phyloP scores from a whole-genome alignment of 768 basidiomycete genomes.

The Russula sp. region DNA sequence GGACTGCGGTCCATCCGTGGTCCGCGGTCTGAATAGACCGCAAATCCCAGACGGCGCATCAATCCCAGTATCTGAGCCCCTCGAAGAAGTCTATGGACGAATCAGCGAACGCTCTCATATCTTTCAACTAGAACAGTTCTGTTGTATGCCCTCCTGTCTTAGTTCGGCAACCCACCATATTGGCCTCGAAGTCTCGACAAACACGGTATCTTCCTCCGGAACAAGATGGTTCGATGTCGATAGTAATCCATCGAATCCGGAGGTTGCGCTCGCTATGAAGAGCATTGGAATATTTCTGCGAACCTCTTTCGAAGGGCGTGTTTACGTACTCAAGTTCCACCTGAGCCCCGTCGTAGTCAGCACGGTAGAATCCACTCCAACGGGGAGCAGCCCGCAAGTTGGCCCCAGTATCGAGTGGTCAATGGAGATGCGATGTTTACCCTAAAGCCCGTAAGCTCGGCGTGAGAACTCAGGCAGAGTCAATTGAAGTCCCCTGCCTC shows the following conservation, averaged over 20 bases:
- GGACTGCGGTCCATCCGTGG: neutral
- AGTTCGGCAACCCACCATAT: constrained; percentile 91
- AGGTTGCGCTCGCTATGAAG: constrained; percentile 46
- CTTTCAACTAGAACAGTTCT: neutral
- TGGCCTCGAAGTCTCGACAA: constrained; percentile 68
- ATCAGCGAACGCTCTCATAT: neutral
- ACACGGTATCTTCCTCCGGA: constrained; percentile 54
- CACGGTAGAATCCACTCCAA: constrained; percentile 69
- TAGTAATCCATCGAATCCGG: constrained; percentile 76
- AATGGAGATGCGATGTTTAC: constrained; percentile 71
- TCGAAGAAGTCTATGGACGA: neutral
- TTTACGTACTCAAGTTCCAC: constrained; percentile 77
- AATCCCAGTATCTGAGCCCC: neutral
- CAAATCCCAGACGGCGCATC: neutral
- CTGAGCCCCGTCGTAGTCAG: constrained; percentile 78
- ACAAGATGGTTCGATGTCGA: constrained; percentile 94
- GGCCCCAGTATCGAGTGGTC: constrained; percentile 69
- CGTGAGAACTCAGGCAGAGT: neutral
- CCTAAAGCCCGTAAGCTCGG: constrained; percentile 39
- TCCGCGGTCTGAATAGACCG: neutral
- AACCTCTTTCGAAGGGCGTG: neutral
- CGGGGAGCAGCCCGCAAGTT: constrained; percentile 92
- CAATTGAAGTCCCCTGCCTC: constrained; percentile 38
- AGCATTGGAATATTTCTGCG: neutral
- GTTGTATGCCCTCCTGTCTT: constrained; percentile 5